phyloP scores from a whole-genome alignment of 1,284 basidiomycete species.

The Cutaneotrichosporon dermatis region DNA sequence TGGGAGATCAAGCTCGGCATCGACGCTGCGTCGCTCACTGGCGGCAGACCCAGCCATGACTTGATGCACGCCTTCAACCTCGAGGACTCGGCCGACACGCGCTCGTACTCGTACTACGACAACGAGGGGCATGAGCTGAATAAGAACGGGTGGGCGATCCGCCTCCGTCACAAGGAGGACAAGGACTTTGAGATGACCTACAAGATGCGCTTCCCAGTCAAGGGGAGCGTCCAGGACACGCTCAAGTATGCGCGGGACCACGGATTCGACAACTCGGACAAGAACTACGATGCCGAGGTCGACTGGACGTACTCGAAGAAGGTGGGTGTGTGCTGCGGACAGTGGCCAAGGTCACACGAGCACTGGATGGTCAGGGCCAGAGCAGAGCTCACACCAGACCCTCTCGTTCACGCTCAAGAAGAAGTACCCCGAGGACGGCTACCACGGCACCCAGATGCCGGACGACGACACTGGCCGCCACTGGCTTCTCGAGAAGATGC shows the following conservation, averaged over 20 bases:
- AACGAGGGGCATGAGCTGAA: background rate
- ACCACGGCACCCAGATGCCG: conserved; percentile 3
- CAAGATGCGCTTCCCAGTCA: conserved; percentile 9
- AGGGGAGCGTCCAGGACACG: background rate
- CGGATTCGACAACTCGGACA: conserved; percentile 6
- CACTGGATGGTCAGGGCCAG: too few species aligned
- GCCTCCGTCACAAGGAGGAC: conserved; percentile 9
- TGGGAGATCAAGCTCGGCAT: conserved; percentile 12
- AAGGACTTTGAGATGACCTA: conserved; percentile 8
- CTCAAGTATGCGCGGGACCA: conserved; percentile 6
- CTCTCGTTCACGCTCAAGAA: conserved; percentile 5
- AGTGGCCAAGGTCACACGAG: too few species aligned
- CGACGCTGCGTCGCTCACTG: background rate
- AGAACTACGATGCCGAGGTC: conserved; percentile 7
- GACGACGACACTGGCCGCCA: background rate
- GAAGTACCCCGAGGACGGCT: background rate
- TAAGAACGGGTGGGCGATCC: conserved; percentile 4
- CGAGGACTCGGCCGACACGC: background rate
- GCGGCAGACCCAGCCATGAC: background rate
- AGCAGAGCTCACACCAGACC: background rate
- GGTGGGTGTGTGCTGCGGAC: background rate
- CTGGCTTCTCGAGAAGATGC: background rate
- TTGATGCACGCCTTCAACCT: background rate
- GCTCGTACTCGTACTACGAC: conserved; percentile 9
- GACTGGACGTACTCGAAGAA: conserved; percentile 15